Conservation (phyloP, 2,329 filamentous ascomycete species). For the Iodosphaeria phyllophila region DNA sequence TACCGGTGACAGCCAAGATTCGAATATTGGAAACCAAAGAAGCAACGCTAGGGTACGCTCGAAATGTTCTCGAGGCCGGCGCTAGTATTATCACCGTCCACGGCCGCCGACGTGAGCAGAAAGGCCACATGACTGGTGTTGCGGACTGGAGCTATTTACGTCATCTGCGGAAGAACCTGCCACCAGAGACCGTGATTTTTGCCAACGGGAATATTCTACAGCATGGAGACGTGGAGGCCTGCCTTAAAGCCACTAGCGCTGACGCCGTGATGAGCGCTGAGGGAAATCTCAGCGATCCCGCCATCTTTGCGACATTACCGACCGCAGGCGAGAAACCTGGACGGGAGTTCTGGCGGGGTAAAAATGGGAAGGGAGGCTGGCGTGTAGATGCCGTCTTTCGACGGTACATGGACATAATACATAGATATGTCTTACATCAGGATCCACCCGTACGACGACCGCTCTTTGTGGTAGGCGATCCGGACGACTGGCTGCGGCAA, state of each 20-base stretch:
- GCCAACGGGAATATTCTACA: constrained; percentile 90
- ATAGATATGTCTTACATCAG: constrained; percentile 52
- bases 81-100: constrained; percentile 91
- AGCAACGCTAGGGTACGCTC: constrained; percentile 73
- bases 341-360: constrained; percentile 73
- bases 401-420: constrained; percentile 79
- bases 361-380: constrained; percentile 65
- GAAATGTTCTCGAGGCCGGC: constrained; percentile 69
- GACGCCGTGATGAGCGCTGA: constrained; percentile 95
- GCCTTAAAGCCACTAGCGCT: constrained; percentile 66
- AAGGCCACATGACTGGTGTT: constrained; percentile 83
- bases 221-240: constrained; percentile 56
- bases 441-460: constrained; percentile 49
- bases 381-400: constrained; percentile 75
- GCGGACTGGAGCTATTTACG: constrained; percentile 82
- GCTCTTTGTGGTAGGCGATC: constrained; percentile 50
- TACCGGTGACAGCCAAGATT: constrained; percentile 92
- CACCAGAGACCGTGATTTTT: constrained; percentile 78
- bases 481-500: constrained; percentile 24
- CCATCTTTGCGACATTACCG: constrained; percentile 60
- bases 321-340: constrained; percentile 42
- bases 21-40: constrained; percentile 74
- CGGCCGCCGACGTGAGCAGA: constrained; percentile 75
- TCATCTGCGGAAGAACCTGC: constrained; percentile 66
- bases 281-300: constrained; percentile 82